A percentile compares a stretch with the other conserved stretches of the same genome.
phyloP scores from a whole-genome alignment of 140 eudicot genomes.

The Stevia rebaudiana region DNA sequence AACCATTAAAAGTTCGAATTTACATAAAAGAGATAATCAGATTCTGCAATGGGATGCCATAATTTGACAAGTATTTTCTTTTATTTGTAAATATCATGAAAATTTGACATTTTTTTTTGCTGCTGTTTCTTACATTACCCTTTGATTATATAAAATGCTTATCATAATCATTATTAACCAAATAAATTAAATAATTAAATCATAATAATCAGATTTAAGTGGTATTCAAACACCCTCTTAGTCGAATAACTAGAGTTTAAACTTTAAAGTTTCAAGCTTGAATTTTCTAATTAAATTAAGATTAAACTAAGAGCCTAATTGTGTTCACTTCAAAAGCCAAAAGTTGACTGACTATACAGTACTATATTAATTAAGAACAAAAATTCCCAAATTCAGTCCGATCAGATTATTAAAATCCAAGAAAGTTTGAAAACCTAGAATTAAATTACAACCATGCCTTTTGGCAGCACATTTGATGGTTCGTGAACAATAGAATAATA shows the following conservation, averaged over 20 bases:
- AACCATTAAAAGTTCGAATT: constrained; percentile 16
- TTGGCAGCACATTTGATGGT: constrained; percentile 35
- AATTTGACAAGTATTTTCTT: neutral
- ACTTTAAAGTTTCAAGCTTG: neutral
- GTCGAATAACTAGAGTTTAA: neutral
- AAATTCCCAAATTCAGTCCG: constrained; percentile 1
- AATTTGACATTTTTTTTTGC: too few species aligned
- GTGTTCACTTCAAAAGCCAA: constrained; percentile 3
- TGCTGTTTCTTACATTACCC: neutral
- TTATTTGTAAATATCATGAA: neutral
- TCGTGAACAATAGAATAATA: constrained; percentile 5
- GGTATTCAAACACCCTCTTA: neutral
- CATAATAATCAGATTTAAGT: neutral
- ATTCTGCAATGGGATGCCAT: constrained; percentile 15
- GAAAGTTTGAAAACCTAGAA: constrained; percentile 4
- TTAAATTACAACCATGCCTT: constrained; percentile 19
- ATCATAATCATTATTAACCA: neutral
- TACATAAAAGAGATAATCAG: constrained; percentile 5
- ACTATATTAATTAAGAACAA: constrained; percentile 14
- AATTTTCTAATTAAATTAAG: neutral
- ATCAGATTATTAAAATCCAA: constrained; percentile 9
- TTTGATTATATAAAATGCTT: neutral
- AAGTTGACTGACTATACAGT: constrained; percentile 9
- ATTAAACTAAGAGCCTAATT: neutral
- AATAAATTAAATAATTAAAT: neutral